A percentile compares a stretch with the other conserved stretches of the same genome.
Evolutionary conservation across 768 basidiomycete species (phyloP).

Genomic region (Pleurotus djamor): DNA sequence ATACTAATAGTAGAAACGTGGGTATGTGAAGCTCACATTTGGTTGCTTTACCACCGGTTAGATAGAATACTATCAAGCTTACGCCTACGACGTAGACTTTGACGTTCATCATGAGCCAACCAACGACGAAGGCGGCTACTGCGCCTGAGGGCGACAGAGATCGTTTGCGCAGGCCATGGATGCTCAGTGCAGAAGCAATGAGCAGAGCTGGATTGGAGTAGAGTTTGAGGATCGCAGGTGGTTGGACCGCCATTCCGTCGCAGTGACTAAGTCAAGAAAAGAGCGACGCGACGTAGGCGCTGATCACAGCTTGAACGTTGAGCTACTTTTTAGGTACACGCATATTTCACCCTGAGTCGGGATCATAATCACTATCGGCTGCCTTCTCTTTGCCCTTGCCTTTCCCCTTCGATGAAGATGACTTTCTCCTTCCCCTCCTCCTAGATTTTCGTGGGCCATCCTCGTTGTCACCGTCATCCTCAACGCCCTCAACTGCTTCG

Average conservation of each 20-base stretch:
- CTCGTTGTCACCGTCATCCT: not conserved
- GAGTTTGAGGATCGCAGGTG: not conserved
- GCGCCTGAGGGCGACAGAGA: conserved; percentile 82
- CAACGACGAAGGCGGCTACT: conserved; percentile 71
- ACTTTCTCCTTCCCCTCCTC: conserved; percentile 1
- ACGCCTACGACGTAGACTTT: conserved; percentile 63
- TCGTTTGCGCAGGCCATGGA: conserved; percentile 70
- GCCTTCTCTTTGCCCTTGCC: conserved; percentile 7
- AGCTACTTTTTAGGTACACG: no score
- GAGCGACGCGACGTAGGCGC: no score
- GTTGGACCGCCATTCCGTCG: not conserved
- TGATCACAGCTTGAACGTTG: no score
- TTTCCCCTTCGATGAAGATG: conserved; percentile 1
- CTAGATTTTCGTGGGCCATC: not conserved
- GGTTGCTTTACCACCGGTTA: conserved; percentile 80
- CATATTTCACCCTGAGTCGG: not conserved
- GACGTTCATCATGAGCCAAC: conserved; percentile 70
- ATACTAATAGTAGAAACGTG: no score
- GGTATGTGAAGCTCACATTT: conserved; percentile 49
- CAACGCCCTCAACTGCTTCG: not conserved
- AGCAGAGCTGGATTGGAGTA: conserved; percentile 30
- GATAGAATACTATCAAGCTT: conserved; percentile 74
- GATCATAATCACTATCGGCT: not conserved
- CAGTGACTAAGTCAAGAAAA: not conserved
- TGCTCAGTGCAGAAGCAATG: conserved; percentile 51